Evolutionary conservation across 495 filamentous ascomycete genomes (phyloP).

Genomic region (Penicillium goetzii): DNA sequence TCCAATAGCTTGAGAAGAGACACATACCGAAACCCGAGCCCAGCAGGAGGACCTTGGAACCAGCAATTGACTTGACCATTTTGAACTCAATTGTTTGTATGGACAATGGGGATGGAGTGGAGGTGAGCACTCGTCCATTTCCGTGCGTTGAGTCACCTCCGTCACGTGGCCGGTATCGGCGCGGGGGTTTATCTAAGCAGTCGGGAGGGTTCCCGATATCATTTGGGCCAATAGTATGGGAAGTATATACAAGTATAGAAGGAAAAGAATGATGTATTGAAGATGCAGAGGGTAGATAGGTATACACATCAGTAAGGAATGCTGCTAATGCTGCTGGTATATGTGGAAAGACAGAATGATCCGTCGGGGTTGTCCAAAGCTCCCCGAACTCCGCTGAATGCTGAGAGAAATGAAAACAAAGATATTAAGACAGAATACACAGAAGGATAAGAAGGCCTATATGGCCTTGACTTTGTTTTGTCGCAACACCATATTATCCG

Average conservation of each 20-base stretch:
- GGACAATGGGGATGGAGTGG: conserved; percentile 17
- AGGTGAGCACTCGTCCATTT: conserved; percentile 10
- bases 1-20: neutral
- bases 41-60: conserved; percentile 68
- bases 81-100: conserved; percentile 30
- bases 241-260: neutral
- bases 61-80: conserved; percentile 45
- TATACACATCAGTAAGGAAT: conserved; percentile 12
- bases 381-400: conserved; percentile 28
- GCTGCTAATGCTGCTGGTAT: conserved; percentile 22
- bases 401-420: conserved; percentile 19
- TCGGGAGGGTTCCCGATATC: conserved; percentile 1
- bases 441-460: conserved; percentile 23
- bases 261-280: neutral
- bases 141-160: conserved; percentile 27
- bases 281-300: conserved; percentile 14
- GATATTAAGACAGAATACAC: conserved; percentile 5
- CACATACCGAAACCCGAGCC: conserved; percentile 71
- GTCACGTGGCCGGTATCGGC: conserved; percentile 37
- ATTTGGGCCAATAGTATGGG: neutral
- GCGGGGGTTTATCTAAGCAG: conserved; percentile 27
- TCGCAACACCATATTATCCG: conserved; percentile 29
- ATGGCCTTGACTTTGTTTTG: conserved; percentile 38
- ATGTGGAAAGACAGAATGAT: conserved; percentile 14
- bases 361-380: conserved; percentile 18